These are phyloP conservation scores for Epicoccum nigrum DNA, from an alignment of 2,329 filamentous ascomycete genomes.

Conservation along the genomic window DNA sequence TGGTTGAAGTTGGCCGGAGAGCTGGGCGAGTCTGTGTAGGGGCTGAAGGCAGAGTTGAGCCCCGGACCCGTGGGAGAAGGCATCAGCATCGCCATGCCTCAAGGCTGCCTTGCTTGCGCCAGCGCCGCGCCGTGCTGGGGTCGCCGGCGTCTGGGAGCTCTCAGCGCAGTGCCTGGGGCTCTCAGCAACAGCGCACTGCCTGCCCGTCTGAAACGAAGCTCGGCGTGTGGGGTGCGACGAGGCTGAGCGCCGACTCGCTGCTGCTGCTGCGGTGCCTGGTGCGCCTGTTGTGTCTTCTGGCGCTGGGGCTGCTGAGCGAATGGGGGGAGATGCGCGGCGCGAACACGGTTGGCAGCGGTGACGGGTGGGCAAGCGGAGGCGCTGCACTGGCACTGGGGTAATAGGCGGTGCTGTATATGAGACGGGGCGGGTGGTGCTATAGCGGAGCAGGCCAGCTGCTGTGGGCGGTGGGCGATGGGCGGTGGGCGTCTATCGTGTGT, in stretches of 20 bases:
- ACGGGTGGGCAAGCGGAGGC: slow-evolving; percentile 22
- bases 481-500: slow-evolving; percentile 8
- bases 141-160: slow-evolving; percentile 8
- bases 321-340: slow-evolving; percentile 34
- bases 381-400: slow-evolving; percentile 26
- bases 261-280: not conserved
- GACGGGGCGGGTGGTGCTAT: slow-evolving; percentile 18
- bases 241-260: slow-evolving; percentile 13
- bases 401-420: slow-evolving; percentile 23
- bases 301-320: slow-evolving; percentile 18
- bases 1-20: slow-evolving; percentile 55
- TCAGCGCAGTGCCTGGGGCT: slow-evolving; percentile 11
- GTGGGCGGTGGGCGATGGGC: no score
- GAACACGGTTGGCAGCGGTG: slow-evolving; percentile 25
- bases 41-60: slow-evolving; percentile 55
- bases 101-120: slow-evolving; percentile 30
- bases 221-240: slow-evolving; percentile 18
- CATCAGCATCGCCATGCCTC: slow-evolving; percentile 53
- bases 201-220: slow-evolving; percentile 12
- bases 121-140: slow-evolving; percentile 25
- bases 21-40: slow-evolving; percentile 59
- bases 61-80: slow-evolving; percentile 46
- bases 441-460: slow-evolving; percentile 36
- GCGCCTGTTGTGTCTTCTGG: not conserved
- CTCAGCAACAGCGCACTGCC: no score